These are phyloP conservation scores for Trifolium subterraneum DNA, from an alignment of 306 rosid genomes.

Conservation along the genomic window DNA sequence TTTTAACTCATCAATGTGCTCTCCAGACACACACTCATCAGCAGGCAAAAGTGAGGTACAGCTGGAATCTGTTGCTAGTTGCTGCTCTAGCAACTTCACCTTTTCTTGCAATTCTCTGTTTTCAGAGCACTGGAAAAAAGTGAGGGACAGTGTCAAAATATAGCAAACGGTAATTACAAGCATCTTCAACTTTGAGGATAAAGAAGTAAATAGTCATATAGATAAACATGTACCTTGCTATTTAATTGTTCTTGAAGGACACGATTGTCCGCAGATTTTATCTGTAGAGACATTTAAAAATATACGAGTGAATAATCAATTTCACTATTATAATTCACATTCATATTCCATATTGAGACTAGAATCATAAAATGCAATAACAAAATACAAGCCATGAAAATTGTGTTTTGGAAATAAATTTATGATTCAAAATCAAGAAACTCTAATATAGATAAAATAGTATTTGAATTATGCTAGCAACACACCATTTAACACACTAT, in stretches of 20 bases:
- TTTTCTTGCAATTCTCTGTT: constrained; percentile 80
- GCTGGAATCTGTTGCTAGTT: constrained; percentile 49
- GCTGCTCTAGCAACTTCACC: constrained; percentile 68
- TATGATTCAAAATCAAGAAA: constrained; percentile 38
- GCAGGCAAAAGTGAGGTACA: constrained; percentile 48
- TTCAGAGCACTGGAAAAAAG: constrained; percentile 67
- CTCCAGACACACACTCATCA: constrained; percentile 59
- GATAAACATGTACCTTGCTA: constrained; percentile 62
- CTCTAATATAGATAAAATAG: constrained; percentile 28
- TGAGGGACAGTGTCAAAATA: constrained; percentile 29
- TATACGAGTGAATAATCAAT: constrained; percentile 18
- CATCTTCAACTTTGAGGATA: constrained; percentile 17
- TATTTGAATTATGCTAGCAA: too few relatives aligned
- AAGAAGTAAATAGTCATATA: constrained; percentile 20
- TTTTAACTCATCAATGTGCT: constrained; percentile 71
- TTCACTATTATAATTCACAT: constrained; percentile 20
- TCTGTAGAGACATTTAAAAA: constrained; percentile 49
- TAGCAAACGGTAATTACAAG: constrained; percentile 5
- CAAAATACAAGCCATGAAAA: background rate
- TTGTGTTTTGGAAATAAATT: constrained; percentile 24
- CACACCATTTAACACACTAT: too few relatives aligned
- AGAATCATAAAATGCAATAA: constrained; percentile 20
- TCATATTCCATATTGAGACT: constrained; percentile 18
- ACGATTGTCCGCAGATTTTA: constrained; percentile 95
- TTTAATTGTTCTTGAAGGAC: constrained; percentile 92